Percentiles rank a stretch among this genome's conserved stretches.
phyloP scores from a whole-genome alignment of 2,329 filamentous ascomycete genomes.

The Diaporthe citrichinensis region DNA sequence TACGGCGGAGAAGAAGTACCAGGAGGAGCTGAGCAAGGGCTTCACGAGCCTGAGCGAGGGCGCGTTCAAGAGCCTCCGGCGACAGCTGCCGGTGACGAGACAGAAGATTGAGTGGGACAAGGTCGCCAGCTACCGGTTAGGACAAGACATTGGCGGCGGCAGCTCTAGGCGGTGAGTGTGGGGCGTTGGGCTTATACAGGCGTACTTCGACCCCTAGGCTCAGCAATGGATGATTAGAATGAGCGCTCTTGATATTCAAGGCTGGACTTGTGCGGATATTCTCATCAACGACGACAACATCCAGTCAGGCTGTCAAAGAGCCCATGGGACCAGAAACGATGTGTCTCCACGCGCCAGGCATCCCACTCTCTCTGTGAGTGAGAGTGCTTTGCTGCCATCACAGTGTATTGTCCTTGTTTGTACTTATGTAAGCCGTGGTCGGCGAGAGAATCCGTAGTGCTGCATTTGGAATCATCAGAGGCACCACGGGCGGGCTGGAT shows the following conservation, averaged over 20 bases:
- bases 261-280: neutral
- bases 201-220: neutral
- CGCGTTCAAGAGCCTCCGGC: conserved; percentile 91
- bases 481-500: neutral
- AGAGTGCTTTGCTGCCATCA: neutral
- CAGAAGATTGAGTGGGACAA: conserved; percentile 99
- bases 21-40: conserved; percentile 93
- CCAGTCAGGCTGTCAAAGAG: neutral
- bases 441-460: neutral
- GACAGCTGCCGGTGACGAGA: conserved; percentile 94
- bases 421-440: neutral
- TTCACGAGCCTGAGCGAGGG: conserved; percentile 92
- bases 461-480: neutral
- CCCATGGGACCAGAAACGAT: neutral
- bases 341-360: neutral
- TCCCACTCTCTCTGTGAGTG: neutral
- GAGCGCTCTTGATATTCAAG: neutral
- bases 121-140: conserved; percentile 90
- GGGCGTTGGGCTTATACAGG: neutral
- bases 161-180: conserved; percentile 65
- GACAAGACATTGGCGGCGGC: conserved; percentile 82
- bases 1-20: conserved; percentile 88
- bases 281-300: neutral
- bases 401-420: neutral
- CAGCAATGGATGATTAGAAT: neutral